Base-by-base conservation (phyloP, 768 basidiomycete genomes). In the Tephrocybe rancida region DNA sequence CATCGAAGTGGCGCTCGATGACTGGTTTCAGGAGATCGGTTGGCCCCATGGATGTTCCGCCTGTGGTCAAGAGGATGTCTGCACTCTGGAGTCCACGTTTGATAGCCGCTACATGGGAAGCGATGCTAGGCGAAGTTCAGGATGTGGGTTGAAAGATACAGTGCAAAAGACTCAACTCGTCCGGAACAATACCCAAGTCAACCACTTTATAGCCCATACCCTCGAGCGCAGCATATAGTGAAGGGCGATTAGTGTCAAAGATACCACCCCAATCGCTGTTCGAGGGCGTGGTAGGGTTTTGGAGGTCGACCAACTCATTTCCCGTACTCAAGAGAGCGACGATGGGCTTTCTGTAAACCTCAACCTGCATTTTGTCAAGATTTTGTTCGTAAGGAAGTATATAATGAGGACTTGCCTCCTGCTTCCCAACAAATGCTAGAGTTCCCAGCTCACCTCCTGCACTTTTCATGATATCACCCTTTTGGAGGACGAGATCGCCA, bases 31-130 rank as follows among this genome's bases (percentile, higher is more conserved):
- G 70, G 19, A 95, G 77, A 67, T 95, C 93, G 0, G 84, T 85
- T 1, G 92, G 81, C 0, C 93, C 93, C 93, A 95, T 95, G 1
- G 90, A 92, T 3, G 93, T 94, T 3, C 93, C 93, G 10, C 93
- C 93, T 1, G 93, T 96, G 0, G 90, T 89, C 10, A 95, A 70
- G 13, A 96, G 65, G 7, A 96, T 68, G 63, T 95, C 93, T 0
- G 90, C 88, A 18, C 66, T 62, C 32, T 78, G 73, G 6, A 90
- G 73, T 0, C 86, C 92, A 26, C 67, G 69, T 54, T 67, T 62
- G 44, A 96, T 77, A 2, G 82, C 81, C 9, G 67, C 65, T 19
- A 85, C 75, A 61, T 91, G 89, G 2, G 80, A 74, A 4, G 75
- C 65, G 49, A 88, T 70, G 32, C 87, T 89, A 62, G 18, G 14